phyloP scores from a whole-genome alignment of 2,329 filamentous ascomycete species.

The Penicillium aurantiogriseum region DNA sequence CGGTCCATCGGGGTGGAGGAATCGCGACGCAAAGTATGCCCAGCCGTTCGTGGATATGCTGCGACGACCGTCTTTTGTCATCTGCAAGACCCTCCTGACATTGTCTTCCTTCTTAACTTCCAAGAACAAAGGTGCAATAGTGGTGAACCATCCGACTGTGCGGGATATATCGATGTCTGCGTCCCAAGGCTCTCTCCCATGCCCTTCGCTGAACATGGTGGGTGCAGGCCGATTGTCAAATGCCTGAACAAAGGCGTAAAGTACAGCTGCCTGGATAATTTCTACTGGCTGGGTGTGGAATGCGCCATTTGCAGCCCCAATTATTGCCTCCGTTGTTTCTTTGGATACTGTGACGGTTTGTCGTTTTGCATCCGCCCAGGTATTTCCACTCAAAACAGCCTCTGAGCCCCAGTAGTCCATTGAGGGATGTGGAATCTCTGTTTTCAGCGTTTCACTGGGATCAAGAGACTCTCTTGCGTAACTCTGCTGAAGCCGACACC shows the following conservation, averaged over 20 bases:
- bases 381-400: not conserved
- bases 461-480: not conserved
- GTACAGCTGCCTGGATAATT: conserved; percentile 48
- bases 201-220: conserved; percentile 47
- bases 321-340: not conserved
- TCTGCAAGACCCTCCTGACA: not conserved
- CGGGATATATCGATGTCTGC: conserved; percentile 53
- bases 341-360: not conserved
- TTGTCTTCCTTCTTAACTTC: not conserved
- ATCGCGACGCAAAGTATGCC: conserved; percentile 50
- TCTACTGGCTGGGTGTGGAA: conserved; percentile 13
- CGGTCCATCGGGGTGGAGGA: not conserved
- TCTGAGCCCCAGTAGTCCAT: conserved; percentile 4
- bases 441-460: not conserved
- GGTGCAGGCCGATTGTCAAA: conserved; percentile 55
- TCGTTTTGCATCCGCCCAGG: not conserved
- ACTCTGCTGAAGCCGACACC: conserved; percentile 14
- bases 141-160: conserved; percentile 62
- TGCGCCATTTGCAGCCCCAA: conserved; percentile 12
- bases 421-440: conserved; percentile 1
- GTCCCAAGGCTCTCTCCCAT: conserved; percentile 43
- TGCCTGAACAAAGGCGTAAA: conserved; percentile 56
- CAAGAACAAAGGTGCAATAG: conserved; percentile 47
- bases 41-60: conserved; percentile 47
- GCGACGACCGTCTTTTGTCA: conserved; percentile 36